Conservation (phyloP, 2,329 filamentous ascomycete species). For the Ascochyta rabiei region DNA sequence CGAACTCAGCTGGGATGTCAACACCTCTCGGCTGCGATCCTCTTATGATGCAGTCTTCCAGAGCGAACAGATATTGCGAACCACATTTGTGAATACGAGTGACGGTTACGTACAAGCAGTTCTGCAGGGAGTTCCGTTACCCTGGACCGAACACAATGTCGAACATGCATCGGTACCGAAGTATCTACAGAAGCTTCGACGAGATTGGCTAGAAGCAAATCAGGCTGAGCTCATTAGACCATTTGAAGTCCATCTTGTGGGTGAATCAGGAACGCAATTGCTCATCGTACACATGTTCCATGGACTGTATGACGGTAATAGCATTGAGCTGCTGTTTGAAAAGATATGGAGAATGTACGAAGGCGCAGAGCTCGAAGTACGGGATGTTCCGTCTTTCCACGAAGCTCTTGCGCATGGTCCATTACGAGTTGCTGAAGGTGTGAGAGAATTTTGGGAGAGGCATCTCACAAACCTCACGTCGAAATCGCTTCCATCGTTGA, state of each 20-base stretch:
- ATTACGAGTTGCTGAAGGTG: slow-evolving; percentile 57
- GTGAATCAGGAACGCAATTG: slow-evolving; percentile 34
- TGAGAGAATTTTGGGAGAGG: slow-evolving; percentile 70
- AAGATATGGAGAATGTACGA: slow-evolving; percentile 62
- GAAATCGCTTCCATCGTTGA: slow-evolving; percentile 37
- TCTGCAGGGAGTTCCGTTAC: slow-evolving; percentile 50
- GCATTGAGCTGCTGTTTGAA: slow-evolving; percentile 71
- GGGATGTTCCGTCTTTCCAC: slow-evolving; percentile 63
- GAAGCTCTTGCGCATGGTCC: slow-evolving; percentile 74
- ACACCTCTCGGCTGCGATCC: slow-evolving; percentile 55
- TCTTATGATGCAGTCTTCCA: slow-evolving; percentile 65
- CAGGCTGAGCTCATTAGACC: slow-evolving; percentile 58
- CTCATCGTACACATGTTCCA: slow-evolving; percentile 79
- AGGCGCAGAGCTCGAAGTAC: slow-evolving; percentile 21
- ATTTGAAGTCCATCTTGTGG: slow-evolving; percentile 58
- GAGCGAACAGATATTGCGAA: slow-evolving; percentile 70
- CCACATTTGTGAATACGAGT: slow-evolving; percentile 72
- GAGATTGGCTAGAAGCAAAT: slow-evolving; percentile 38
- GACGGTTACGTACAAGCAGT: slow-evolving; percentile 81
- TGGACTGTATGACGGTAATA: slow-evolving; percentile 83
- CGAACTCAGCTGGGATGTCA: slow-evolving; percentile 54
- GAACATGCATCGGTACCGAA: slow-evolving; percentile 28
- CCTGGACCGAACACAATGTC: slow-evolving; percentile 24
- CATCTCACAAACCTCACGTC: slow-evolving; percentile 55
- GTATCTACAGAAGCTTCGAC: background rate